Evolutionary conservation across 495 filamentous ascomycete genomes (phyloP), one percentile per base, ranked within the genome.

Genomic region (Emericellopsis terricola): DNA sequence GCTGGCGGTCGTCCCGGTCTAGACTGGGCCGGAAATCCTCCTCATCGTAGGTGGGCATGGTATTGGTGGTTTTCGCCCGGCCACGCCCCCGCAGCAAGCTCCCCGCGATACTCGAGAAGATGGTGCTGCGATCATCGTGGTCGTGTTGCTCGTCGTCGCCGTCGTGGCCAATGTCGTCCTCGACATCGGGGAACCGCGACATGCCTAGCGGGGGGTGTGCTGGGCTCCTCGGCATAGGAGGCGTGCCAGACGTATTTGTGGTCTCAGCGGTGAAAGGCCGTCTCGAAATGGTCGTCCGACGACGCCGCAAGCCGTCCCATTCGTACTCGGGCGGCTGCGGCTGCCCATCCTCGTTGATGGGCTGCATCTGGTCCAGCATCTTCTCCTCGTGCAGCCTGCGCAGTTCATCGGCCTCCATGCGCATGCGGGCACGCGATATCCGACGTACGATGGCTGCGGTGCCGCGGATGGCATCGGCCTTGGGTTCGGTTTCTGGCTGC

Each of bases 381-480:
- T 71, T 76, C 40, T 94, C 87, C 41, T 87, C 73, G 39, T 76
- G 73, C 38, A 91, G 65, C 28, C 81, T 71, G 42, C 69, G 76
- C 3, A 76, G 74, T 51, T 97, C 89, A 23, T 84, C 74, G 17
- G 70, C 61, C 45, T 94, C 84, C 59, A 74, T 76, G 49, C 77
- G 81, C 34, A 76, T 72, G 26, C 86, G 67, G 1, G 78, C 65
- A 21, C 65, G 62, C 9, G 84, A 94, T 21, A 97, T 64, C 18
- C 81, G 69, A 32, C 89, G 73, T 28, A 97, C 69, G 40, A 97
- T 86, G 21, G 86, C 83, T 3, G 82, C 89, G 2, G 87, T 62
- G 36, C 89, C 91, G 38, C 89, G 78, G 49, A 97, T 92, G 10
- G 91, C 83, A 52, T 97, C 89, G 3, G 89, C 89, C 50, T 92